A percentile compares a stretch with the other conserved stretches of the same genome.
Evolutionary conservation across 805 yeast species (phyloP).

Genomic region (Starmera caribaea): DNA sequence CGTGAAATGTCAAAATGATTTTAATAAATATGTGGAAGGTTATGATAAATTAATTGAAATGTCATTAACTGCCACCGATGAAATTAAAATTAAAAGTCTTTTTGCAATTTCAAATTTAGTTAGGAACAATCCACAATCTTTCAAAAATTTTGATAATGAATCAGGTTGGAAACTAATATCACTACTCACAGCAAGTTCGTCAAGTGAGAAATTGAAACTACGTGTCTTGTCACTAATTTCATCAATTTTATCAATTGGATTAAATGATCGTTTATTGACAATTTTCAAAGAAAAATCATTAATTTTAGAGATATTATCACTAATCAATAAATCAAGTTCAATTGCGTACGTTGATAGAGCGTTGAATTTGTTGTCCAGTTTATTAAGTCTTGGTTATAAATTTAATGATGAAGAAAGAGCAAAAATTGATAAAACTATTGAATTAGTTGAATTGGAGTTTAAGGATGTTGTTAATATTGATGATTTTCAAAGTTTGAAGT

Average conservation of each 20-base stretch:
- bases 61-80: slow-evolving; percentile 15
- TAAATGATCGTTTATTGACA: slow-evolving; percentile 27
- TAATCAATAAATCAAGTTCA: slow-evolving; percentile 20
- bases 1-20: slow-evolving; percentile 60
- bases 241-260: slow-evolving; percentile 48
- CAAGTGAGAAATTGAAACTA: slow-evolving; percentile 33
- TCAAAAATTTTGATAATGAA: slow-evolving; percentile 39
- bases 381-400: slow-evolving; percentile 33
- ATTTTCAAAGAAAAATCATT: slow-evolving; percentile 26
- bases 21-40: slow-evolving; percentile 41
- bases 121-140: slow-evolving; percentile 56
- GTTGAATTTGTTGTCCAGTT: slow-evolving; percentile 37
- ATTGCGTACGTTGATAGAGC: slow-evolving; percentile 49
- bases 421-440: slow-evolving; percentile 26
- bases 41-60: slow-evolving; percentile 35
- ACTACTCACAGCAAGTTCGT: slow-evolving; percentile 10
- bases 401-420: slow-evolving; percentile 35
- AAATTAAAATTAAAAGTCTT: slow-evolving; percentile 49
- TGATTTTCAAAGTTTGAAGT: slow-evolving; percentile 40
- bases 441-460: slow-evolving; percentile 27
- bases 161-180: slow-evolving; percentile 56
- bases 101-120: slow-evolving; percentile 70
- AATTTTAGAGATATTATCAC: slow-evolving; percentile 15
- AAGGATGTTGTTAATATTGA: slow-evolving; percentile 44
- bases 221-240: slow-evolving; percentile 48